Evolutionary conservation across 129 eudicot genomes (phyloP), one percentile per base, ranked within the genome.

Genomic region (Rutidosis leptorrhynchoides): DNA sequence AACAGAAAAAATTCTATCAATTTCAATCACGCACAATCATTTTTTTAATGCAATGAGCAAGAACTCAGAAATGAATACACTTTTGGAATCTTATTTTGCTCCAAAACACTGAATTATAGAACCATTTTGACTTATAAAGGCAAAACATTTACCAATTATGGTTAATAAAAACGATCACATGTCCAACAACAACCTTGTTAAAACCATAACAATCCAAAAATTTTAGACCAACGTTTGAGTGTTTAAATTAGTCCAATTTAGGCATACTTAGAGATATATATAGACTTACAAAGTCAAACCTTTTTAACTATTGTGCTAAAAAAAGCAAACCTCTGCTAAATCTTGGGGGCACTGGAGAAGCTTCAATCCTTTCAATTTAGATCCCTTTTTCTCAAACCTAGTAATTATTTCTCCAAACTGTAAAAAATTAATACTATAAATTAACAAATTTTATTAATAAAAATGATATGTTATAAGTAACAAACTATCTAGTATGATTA

Each of bases 371-470:
- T 81, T 93, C 70, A 93, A 65, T 77, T 93, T 93, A 65, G 88
- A 93, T 33, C 98, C 98, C 81, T 93, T 93, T 62, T 86, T 93
- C 85, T 93, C 98, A 80, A 93, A 93, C 68, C 98, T 88, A 23
- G 96, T 80, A 74, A 93, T 93, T 67, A 93, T 88, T 75, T 88
- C 98, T 57, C 98, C 98, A 27, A 93, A 95, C 98, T 93, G 75
- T 25, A 35, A 29, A 17, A 74, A 77, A 27, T 56, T 33, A 20
- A 58, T 4, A n/a, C n/a, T 14, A 26, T 43, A 55, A 7, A 12
- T 53, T 4, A 49, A 51, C 24, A 48, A 67, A 52, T 21, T 3
- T 27, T 22, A 56, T 24, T 46, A 42, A 32, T 40, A 49, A 7
- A 46, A 17, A 4, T 1, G 1, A n/a, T 6, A 45, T n/a, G n/a